Conservation (phyloP, 306 rosid genomes). For the Lathyrus oleraceus region DNA sequence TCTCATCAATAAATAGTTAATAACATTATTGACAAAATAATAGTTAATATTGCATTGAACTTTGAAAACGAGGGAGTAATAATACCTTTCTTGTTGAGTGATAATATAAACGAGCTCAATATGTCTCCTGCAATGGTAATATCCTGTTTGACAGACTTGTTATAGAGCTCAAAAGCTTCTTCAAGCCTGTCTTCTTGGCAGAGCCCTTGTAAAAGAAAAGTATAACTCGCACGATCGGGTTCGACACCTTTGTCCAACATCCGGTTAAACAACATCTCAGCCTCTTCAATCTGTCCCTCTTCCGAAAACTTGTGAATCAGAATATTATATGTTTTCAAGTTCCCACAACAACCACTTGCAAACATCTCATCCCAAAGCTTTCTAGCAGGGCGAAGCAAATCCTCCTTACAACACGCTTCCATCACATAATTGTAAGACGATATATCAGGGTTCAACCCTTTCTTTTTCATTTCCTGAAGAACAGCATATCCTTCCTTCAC, state of each 20-base stretch:
- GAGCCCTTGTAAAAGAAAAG: conserved; percentile 70
- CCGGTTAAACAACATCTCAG: conserved; percentile 63
- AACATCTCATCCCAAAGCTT: conserved; percentile 99
- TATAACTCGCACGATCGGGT: conserved; percentile 66
- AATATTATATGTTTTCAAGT: conserved; percentile 77
- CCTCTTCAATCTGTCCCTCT: conserved; percentile 74
- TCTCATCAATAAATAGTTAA: too few relatives aligned
- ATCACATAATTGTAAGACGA: conserved; percentile 68
- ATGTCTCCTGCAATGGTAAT: conserved; percentile 52
- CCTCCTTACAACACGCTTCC: conserved; percentile 88
- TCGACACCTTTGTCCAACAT: conserved; percentile 65
- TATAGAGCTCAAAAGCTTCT: conserved; percentile 72
- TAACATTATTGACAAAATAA: too few relatives aligned
- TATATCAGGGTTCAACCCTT: conserved; percentile 62
- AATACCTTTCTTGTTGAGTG: conserved; percentile 67
- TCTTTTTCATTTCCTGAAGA: conserved; percentile 81
- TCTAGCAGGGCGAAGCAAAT: conserved; percentile 76
- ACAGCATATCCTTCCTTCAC: conserved; percentile 77
- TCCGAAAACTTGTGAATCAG: conserved; percentile 66
- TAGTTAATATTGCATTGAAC: background rate
- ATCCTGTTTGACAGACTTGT: conserved; percentile 58
- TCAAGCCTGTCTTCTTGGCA: conserved; percentile 60
- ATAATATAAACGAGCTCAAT: conserved; percentile 50
- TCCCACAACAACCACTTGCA: conserved; percentile 66
- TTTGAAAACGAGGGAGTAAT: background rate